Base-by-base conservation (phyloP, 2,329 filamentous ascomycete species). In the Coleophoma eucalyptorum region DNA sequence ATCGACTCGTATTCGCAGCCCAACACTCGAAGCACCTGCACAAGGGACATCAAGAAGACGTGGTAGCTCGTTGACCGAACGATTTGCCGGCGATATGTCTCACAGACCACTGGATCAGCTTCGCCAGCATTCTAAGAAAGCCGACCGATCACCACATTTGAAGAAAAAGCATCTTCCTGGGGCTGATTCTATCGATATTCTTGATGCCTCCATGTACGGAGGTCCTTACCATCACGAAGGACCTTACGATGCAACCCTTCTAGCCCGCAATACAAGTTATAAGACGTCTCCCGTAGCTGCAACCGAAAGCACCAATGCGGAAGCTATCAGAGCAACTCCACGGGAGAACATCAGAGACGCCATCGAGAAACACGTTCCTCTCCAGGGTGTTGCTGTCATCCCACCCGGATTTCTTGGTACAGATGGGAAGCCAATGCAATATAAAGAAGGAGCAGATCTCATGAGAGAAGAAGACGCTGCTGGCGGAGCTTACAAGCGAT, bases 181-280 rank as follows among this genome's bases (percentile, higher is more conserved):
- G 43, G 80, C 89, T 2, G 92, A 97, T 67, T 76, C 78, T 8
- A 94, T 97, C 62, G 93, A 97, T 66, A 73, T 75, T 5, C 81
- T 97, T 1, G 93, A 96, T 65, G 77, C 74, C 48, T 73, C 78
- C 3, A 68, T 79, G n/a, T 68, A 77, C 38, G 79, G 80, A 46
- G 78, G 77, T 16, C 71, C 78, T 2, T 96, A 96, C 68, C 93
- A 97, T 67, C 93, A 97, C 62, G 89, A 87, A 56, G 92, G 93
- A 0, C 93, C 93, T 0, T 97, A 89, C 60, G 93, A 97, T 65
- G 90, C 92, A 10, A 87, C 89, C 2, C 76, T 90, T 48, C 75
- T 86, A 1, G 81, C 87, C 12, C 80, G 89, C 44, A 97, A 97
- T 70, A 75, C 72, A 4, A 76, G 69, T 56, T 75, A 74, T 52